A percentile compares a stretch with the other conserved stretches of the same genome.
Evolutionary conservation across 768 basidiomycete species (phyloP).

Genomic region (Butyriboletus loyo): DNA sequence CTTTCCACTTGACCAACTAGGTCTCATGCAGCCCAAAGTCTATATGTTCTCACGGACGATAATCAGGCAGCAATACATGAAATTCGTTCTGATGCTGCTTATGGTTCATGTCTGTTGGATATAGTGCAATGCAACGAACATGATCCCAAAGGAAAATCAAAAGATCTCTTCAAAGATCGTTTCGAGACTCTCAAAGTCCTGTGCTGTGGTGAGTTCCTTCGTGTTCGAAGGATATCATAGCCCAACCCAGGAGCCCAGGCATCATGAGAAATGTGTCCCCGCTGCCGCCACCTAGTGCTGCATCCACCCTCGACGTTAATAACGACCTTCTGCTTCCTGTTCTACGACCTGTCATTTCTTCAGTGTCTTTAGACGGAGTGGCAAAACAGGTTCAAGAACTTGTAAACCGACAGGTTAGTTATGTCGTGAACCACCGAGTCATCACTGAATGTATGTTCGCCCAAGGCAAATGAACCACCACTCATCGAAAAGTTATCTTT

Average conservation of each 20-base stretch:
- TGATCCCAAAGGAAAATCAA: conserved; percentile 36
- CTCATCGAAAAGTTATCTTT: conserved; percentile 55
- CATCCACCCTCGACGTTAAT: conserved; percentile 64
- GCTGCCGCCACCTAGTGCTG: conserved; percentile 62
- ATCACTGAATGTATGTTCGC: neutral
- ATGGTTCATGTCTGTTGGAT: conserved; percentile 62
- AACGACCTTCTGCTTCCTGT: conserved; percentile 70
- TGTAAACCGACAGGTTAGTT: conserved; percentile 47
- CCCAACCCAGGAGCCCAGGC: conserved; percentile 40
- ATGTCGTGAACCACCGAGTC: neutral
- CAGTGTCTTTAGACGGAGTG: conserved; percentile 51
- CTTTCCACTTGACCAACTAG: neutral
- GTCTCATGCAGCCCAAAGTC: conserved; percentile 66
- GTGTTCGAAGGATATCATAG: neutral
- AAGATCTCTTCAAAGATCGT: conserved; percentile 47
- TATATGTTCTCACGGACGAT: conserved; percentile 92
- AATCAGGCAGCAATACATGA: conserved; percentile 73
- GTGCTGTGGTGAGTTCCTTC: conserved; percentile 54
- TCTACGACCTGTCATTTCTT: conserved; percentile 62
- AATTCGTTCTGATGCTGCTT: conserved; percentile 56
- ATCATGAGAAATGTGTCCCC: conserved; percentile 77
- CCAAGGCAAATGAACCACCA: conserved; percentile 46
- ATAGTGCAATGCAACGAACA: conserved; percentile 45
- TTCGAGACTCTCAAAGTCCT: conserved; percentile 58
- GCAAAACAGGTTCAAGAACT: conserved; percentile 51